Evolutionary conservation across 768 basidiomycete genomes (phyloP), one percentile per base, ranked within the genome.

Genomic region (Coprinopsis marcescibilis): DNA sequence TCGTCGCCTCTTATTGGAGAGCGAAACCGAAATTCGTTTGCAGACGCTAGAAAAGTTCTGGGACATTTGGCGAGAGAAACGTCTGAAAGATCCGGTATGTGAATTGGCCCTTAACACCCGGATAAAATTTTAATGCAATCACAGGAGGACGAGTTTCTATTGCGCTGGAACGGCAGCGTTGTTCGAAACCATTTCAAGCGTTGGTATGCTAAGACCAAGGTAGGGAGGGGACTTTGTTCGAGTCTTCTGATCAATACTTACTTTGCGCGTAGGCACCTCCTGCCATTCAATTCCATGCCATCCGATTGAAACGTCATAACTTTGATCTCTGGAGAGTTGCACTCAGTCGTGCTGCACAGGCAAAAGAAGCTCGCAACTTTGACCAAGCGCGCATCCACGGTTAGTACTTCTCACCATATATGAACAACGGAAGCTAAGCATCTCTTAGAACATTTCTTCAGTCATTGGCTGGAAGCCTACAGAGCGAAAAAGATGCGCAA

Each of bases 51-150:
- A 74, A 25, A 67, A 64, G 24, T 77, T 76, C 13, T 91, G 88
- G 88, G 85, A 89, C 45, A 82, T 70, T 56, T 93, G 90, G 90
- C 69, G 81, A 57, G 78, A 83, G 42, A 79, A 79, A 51, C 72
- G 70, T 50, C 65, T 92, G 40, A 77, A 76, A 21, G 83, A 84
- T 12, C 62, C 84, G 57, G 87, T 88, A 47, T 58, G 78, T 57
- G 24, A 44, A 12, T n/a, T 29, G 26, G 30, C 21, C 36, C 39
- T 39, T 19, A 24, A 41, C 11, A 20, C 21, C 4, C 23, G 10
- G 21, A 15, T 32, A 21, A 10, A 7, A 34, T 4, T 10, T 24
- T 7, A 10, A 40, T 8, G 21, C 21, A 8, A 10, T 40, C 5
- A 40, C 45, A 84, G 82, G 82, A 84, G 66, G 72, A 78, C 52